A percentile compares a stretch with the other conserved stretches of the same genome.
Evolutionary conservation across 768 basidiomycete species (phyloP).

Genomic region (Hygrophoropsis aurantiaca): DNA sequence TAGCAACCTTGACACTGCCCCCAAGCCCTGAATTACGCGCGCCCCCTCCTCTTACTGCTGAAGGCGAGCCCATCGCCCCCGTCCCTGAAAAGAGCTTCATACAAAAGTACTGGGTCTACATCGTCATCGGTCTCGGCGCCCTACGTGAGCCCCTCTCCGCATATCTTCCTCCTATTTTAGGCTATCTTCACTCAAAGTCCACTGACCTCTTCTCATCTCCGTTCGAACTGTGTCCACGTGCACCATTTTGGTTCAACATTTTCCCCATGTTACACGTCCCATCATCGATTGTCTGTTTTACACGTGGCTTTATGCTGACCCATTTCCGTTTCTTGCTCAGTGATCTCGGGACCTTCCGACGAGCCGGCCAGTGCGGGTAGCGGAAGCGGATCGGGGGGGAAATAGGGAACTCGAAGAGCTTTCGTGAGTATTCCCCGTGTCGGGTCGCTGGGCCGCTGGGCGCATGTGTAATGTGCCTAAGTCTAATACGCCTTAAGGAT

Average conservation of each 20-base stretch:
- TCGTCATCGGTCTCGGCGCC: slow-evolving; percentile 56
- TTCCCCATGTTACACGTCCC: neutral
- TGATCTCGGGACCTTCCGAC: slow-evolving; percentile 30
- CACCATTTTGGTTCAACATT: no score
- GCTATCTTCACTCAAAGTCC: no score
- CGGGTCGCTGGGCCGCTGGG: no score
- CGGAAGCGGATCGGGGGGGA: slow-evolving; percentile 17
- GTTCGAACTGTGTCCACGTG: no score
- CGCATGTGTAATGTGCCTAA: no score
- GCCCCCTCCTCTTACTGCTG: slow-evolving; percentile 64
- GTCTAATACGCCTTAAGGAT: no score
- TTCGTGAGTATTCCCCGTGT: no score
- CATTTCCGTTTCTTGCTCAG: slow-evolving; percentile 8
- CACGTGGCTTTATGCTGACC: neutral
- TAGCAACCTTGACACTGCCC: neutral
- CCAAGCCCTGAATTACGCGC: slow-evolving; percentile 64
- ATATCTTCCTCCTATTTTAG: no score
- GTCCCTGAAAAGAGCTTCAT: slow-evolving; percentile 74
- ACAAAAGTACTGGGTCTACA: slow-evolving; percentile 91
- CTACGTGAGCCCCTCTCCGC: slow-evolving; percentile 45
- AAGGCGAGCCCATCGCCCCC: slow-evolving; percentile 63
- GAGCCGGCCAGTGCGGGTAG: slow-evolving; percentile 19
- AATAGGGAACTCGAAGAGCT: no score
- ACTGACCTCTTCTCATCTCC: no score
- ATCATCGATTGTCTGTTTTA: neutral